Base-by-base conservation (phyloP, 805 yeast genomes). In the Starmerella vitae region DNA sequence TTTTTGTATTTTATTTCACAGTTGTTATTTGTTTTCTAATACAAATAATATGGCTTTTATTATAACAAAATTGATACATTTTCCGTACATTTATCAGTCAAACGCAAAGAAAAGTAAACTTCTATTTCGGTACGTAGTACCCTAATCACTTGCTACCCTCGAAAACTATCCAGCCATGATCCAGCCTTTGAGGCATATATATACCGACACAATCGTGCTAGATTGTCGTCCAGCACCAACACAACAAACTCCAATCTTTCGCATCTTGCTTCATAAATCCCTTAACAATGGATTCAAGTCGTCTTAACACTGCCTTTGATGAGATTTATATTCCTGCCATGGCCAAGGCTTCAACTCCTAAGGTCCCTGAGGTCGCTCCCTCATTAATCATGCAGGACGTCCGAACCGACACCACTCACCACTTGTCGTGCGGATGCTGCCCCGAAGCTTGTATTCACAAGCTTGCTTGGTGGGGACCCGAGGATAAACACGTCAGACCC, bases 301-400 rank as follows among this genome's bases (percentile, higher is more conserved):
- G 65, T 39, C 53, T 71, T 39, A 46, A 59, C 28, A 58, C 57
- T 34, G 56, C 61, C 36, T 44, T 66, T 35, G 63, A 62, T 34
- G 65, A 63, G 53, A 59, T 65, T 22, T 72, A 71, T 51, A 67
- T 72, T 41, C 77, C 78, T 3, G 60, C 65, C 6, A 30, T 45
- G 12, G 53, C 54, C 19, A 36, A 39, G 33, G 39, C 33, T 14
- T 22, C 33, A 15, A 43, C 53, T 10, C 49, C 51, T 20, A 35
- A 41, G 22, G 63, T 71, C 8, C 76, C 77, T 15, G 53, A 56
- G 27, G 70, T 70, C 53, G 77, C 70, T 42, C 78, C 78, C 3
- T 68, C 76, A 37, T 58, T 72, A 38, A 70, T 72, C 38, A 71
- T 72, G 57, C 74, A 70, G 53, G 78, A 72, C 55, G 58, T 60